Base-by-base conservation (phyloP, 306 rosid genomes). In the Begonia loranthoides region DNA sequence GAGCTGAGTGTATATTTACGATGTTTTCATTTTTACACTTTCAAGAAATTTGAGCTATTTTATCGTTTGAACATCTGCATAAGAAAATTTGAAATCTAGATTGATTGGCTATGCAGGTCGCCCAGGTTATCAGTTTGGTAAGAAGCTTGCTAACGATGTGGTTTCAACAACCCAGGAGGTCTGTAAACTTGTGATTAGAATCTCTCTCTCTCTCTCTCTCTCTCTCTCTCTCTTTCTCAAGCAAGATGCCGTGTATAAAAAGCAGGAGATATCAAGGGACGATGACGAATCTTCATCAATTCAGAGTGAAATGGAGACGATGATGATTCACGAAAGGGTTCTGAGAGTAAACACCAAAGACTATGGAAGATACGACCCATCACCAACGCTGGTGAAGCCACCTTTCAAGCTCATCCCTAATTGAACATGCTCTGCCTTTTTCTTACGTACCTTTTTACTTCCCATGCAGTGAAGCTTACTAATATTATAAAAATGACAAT, bases 331-430 rank as follows among this genome's bases (percentile, higher is more conserved):
- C 7, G 99, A 86, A 67, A 90, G 99, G 75, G 63, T 90, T 48
- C 81, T 90, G 15, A 78, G 66, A 68, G 79, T 44, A 6, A 86
- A 86, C 69, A 66, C 84, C 50, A 80, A 44, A 71, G 99, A 90
- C 61, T 90, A 90, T 45, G 99, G 95, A 73, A 68, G 76, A 65
- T 90, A 85, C 66, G 87, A 90, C 68, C 95, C 99, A 45, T 28
- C 99, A 0, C 95, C 99, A 55, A 51, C 87, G 49, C 68, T 90
- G 58, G 78, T 84, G 11, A 86, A 90, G 73, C 99, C 99, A 70
- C 95, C 88, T 69, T 90, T 63, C 86, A 90, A 90, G 84, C 94
- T 82, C 76, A 85, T 90, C 21, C 99, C 87, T 21, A 90, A 89
- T 76, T 88, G 69, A 78, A n/a, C n/a, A n/a, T n/a, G n/a, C n/a